Base-by-base conservation (phyloP, 768 basidiomycete genomes). In the Kondoa subrosea region DNA sequence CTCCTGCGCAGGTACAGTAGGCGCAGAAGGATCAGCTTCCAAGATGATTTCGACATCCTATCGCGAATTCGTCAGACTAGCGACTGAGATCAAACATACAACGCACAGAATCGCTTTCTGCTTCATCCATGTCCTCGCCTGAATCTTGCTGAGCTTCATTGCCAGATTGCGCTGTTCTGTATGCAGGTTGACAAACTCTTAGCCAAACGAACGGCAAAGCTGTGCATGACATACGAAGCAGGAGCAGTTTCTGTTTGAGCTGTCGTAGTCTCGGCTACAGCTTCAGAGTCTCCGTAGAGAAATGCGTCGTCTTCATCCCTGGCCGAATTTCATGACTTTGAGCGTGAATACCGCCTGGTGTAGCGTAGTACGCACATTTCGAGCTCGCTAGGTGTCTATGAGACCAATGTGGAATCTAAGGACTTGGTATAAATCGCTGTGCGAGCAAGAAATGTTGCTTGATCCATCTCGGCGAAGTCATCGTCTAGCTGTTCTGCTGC, bases 31-130 rank as follows among this genome's bases (percentile, higher is more conserved):
- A 1, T 84, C 84, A 3, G 72, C 71, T 73, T 93, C 89, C 84
- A 89, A 86, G 66, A 93, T 90, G 72, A 93, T 87, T 79, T 93
- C 91, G 70, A 93, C 81, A 75, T 93, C 85, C 86, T 89, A 72
- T 30, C 27, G 14, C 1, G 21, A 2, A 34, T 14, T 30, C 67
- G 33, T 34, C 56, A 66, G 27, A 17, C 56, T 75, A 62, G 72
- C 58, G 50, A 34, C 32, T 29, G 17, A n/a, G 31, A 30, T 50
- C 31, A 4, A 26, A 59, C 66, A 58, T 70, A 60, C 32, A 71
- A 85, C 85, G 70, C 79, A 71, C 81, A 31, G 82, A 81, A 3
- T 81, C 81, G 50, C 79, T 80, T 59, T 78, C 78, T 4, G 74
- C 72, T 1, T 74, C 73, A 29, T 74, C 75, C n/a, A 76, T 77